Base-by-base conservation (phyloP, 768 basidiomycete genomes). In the Sistotremastrum niveocremeum region DNA sequence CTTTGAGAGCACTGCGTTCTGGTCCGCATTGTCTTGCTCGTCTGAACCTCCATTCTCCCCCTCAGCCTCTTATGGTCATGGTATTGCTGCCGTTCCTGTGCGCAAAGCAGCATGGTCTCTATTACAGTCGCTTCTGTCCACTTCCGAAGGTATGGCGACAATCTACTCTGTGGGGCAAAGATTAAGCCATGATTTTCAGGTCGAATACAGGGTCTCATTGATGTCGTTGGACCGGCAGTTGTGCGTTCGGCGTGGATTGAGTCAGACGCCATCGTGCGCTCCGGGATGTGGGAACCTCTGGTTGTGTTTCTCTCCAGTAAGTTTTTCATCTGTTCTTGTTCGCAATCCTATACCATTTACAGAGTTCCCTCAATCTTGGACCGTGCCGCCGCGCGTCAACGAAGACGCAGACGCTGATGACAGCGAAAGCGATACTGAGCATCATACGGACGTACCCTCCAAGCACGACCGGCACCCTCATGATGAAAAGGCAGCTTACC, bases 181-280 rank as follows among this genome's bases (percentile, higher is more conserved):
- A 1, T 11, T 44, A 20, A 44, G 51, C 3, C 36, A 11, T 10
- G 7, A 2, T 10, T 4, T 29, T 1, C 33, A 65, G 63, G 44
- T 29, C 49, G 52, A 36, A 48, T 68, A 30, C 48, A 53, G 37
- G 46, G 56, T 0, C 45, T 72, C 11, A 46, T 81, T 2, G 65
- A 67, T 1, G 59, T 71, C 3, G 62, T 89, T 28, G 74, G 79
- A 44, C 55, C 64, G 1, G 77, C 73, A 0, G 62, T 81, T 4
- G 62, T 91, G 38, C 73, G 79, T n/a, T 80, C 82, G 8, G 71
- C 72, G 8, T 81, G 77, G 72, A 59, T 75, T 0, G 91, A 97
- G 57, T 65, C 71, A 1, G 89, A 94, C 52, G 51, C 66, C 2
- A 66, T 66, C 3, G 89, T 94, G 3, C 79, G 82, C 52, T 61